These are phyloP conservation scores for Wickerhamiella siamensis DNA, from an alignment of 805 yeast genomes.

Conservation along the genomic window DNA sequence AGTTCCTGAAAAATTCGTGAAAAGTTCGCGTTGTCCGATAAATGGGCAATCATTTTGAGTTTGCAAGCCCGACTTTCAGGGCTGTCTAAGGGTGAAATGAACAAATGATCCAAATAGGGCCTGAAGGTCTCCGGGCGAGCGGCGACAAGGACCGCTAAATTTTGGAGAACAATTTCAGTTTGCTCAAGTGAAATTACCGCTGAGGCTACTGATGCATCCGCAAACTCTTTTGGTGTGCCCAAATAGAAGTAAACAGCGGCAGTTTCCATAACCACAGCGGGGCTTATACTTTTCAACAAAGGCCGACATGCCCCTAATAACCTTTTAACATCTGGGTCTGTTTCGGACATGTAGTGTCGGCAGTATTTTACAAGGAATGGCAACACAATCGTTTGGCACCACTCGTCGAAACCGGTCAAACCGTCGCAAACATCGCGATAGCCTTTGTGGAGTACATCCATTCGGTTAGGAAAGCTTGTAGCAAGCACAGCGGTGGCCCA, in stretches of 20 bases:
- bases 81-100: conserved; percentile 42
- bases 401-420: conserved; percentile 47
- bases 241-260: conserved; percentile 42
- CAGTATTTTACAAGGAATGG: conserved; percentile 56
- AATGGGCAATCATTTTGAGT: conserved; percentile 26
- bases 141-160: conserved; percentile 30
- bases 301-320: conserved; percentile 36
- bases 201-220: conserved; percentile 34
- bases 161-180: conserved; percentile 33
- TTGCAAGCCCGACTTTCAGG: conserved; percentile 35
- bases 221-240: conserved; percentile 42
- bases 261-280: conserved; percentile 47
- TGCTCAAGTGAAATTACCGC: conserved; percentile 33
- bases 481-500: conserved; percentile 47
- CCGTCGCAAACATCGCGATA: conserved; percentile 42
- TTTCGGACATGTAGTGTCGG: conserved; percentile 46
- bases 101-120: conserved; percentile 28
- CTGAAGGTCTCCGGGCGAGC: conserved; percentile 24
- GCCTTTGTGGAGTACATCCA: conserved; percentile 58
- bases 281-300: conserved; percentile 38
- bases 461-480: conserved; percentile 39
- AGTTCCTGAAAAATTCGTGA: conserved; percentile 1
- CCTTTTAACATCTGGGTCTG: conserved; percentile 39
- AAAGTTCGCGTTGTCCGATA: conserved; percentile 1
- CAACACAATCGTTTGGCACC: conserved; percentile 47